Base-by-base conservation (phyloP, 169 alveolate species). In the Plasmodium vinckei region DNA sequence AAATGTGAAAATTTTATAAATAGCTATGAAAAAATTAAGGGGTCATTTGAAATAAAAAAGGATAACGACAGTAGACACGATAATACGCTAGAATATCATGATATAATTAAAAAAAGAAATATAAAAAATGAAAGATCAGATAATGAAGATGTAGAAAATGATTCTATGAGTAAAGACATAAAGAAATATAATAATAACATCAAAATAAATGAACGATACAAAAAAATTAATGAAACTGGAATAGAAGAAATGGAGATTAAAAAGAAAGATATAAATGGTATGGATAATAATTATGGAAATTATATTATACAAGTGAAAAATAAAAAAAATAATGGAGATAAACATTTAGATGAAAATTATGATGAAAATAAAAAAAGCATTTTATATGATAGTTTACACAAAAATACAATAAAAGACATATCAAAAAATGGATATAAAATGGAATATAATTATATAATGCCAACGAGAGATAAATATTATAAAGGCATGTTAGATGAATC, bases 381-480 rank as follows among this genome's bases (percentile, higher is more conserved):
- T 60, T 2, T 57, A 21, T 23, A 61, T 44, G 60, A 60, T 46
- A 0, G 13, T 57, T 49, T 13, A 13, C 19, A 70, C 27, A 72
- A 39, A 33, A 61, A 47, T 56, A 44, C 54, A 17, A 39, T 64
- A 19, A 21, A 23, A 39, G 87, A 72, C 21, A 49, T 64, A 25
- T 21, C 60, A 17, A 72, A 33, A 0, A 72, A 46, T 60, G 15
- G 54, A 39, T 46, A 19, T 42, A 60, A 17, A 51, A 49, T 51
- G 47, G 61, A 59, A 44, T 27, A 59, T 25, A 25, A 59, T 17
- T 72, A 71, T 63, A 33, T 57, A 21, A 72, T 72, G 33, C 60
- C 57, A 70, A 56, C 27, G 63, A 57, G 87, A 59, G 71, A 72
- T 33, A 72, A 49, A 21, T 64, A 72, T 57, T 57, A 47, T 10